Percentiles rank a stretch among this genome's conserved stretches.
Evolutionary conservation across 306 rosid genomes (phyloP).

Genomic region (Glycine soja): DNA sequence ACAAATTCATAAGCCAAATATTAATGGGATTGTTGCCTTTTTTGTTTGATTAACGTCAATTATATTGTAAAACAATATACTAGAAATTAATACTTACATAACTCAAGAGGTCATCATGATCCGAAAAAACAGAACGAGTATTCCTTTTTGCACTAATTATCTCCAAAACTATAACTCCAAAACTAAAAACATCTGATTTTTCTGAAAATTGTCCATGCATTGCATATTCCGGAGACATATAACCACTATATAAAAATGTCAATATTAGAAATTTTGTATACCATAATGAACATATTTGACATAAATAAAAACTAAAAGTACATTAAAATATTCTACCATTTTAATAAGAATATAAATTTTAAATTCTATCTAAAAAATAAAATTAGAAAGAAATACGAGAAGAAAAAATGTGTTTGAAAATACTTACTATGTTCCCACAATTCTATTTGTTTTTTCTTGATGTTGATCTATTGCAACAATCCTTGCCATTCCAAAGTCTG

Average conservation of each 20-base stretch:
- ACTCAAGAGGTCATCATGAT: conserved; percentile 35
- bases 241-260: conserved; percentile 35
- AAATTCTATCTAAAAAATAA: not conserved
- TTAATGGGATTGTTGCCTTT: not conserved
- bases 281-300: too few species aligned
- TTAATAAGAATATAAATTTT: not conserved
- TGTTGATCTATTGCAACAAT: conserved; percentile 46
- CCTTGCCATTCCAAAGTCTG: conserved; percentile 67
- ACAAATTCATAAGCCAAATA: not conserved
- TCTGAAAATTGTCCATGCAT: conserved; percentile 42
- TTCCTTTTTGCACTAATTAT: conserved; percentile 46
- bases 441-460: conserved; percentile 44
- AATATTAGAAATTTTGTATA: not conserved
- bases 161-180: conserved; percentile 45
- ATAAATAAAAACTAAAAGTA: not conserved
- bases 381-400: not conserved
- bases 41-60: not conserved
- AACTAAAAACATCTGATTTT: conserved; percentile 39
- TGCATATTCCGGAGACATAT: conserved; percentile 45
- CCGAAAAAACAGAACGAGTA: not conserved
- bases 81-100: conserved; percentile 39
- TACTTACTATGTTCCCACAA: conserved; percentile 70
- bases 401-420: not conserved
- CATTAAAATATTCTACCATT: not conserved
- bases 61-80: not conserved